Base-by-base conservation (phyloP, 805 yeast species). In the Scheffersomyces lignosus region DNA sequence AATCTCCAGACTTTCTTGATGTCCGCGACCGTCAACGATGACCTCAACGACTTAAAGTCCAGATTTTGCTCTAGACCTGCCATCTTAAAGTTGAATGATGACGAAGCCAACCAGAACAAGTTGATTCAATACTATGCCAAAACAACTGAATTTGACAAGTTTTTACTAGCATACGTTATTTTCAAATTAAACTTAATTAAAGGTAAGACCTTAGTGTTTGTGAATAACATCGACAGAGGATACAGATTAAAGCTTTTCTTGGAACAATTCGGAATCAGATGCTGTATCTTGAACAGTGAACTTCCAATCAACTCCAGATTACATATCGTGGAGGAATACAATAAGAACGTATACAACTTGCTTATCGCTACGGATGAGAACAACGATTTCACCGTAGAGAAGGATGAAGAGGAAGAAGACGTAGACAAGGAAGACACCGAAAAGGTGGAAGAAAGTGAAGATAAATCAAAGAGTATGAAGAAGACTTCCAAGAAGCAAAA, bases 311-410 rank as follows among this genome's bases (percentile, higher is more conserved):
- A 90, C 51, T 90, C 98, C 0, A 78, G 99, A 55, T 73, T 91
- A 44, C 98, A 93, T 56, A 90, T 93, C 40, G 96, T 93, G 29
- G 97, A 93, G 38, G 96, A 90, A 61, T 93, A 84, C 66, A 93
- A 93, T 67, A 87, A 87, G 55, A 87, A 85, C 59, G 84, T 88
- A 6, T 93, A 88, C 69, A 79, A 80, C 51, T 66, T 93, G 45
- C 69, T 93, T 51, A 93, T 93, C 58, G 98, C 99, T 18, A 93
- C 99, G 0, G 99, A 93, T 60, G 97, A 91, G 54, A 77, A 87
- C 15, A 74, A 77, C 43, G 83, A 80, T 43, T 67, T 72, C 43
- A 73, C 77, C 9, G 66, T 59, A 29, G 75, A 68, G 22, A 71
- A 60, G 15, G 81, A 76, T 35, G 75, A 66, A 1, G 59, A 45